phyloP scores from a whole-genome alignment of 2,329 filamentous ascomycete genomes.

The Ophiosphaerella korrae region DNA sequence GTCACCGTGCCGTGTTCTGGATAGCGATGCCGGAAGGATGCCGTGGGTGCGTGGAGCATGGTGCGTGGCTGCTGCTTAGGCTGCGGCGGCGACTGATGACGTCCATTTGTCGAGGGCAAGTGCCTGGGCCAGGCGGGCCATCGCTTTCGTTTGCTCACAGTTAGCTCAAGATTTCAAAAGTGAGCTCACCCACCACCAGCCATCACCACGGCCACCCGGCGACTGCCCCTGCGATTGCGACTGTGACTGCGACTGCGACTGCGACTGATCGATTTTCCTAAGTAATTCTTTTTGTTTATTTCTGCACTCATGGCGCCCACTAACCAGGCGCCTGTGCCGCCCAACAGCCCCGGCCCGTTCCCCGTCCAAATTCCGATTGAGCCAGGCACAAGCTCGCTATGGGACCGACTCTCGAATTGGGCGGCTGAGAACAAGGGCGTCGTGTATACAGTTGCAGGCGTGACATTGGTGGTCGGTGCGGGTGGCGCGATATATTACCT shows the following conservation, averaged over 20 bases:
- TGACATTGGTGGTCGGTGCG: conserved; percentile 87
- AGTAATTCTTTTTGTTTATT: neutral
- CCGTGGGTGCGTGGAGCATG: no score
- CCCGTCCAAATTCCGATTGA: conserved; percentile 45
- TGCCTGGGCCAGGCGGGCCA: conserved; percentile 13
- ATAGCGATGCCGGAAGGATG: neutral
- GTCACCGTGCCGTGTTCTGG: no score
- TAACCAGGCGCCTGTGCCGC: conserved; percentile 29
- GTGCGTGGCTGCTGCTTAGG: no score
- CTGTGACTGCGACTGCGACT: no score
- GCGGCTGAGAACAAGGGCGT: conserved; percentile 93
- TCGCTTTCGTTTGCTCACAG: neutral
- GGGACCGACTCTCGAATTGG: conserved; percentile 91
- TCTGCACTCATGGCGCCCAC: conserved; percentile 36
- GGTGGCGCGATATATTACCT: conserved; percentile 95
- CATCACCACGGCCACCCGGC: neutral
- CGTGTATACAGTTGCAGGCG: conserved; percentile 94
- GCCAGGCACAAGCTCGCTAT: conserved; percentile 69
- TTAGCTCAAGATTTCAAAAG: conserved; percentile 22
- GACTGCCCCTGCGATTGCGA: no score
- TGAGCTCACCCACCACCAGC: conserved; percentile 9
- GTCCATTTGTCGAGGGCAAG: conserved; percentile 4
- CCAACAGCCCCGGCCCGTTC: conserved; percentile 41
- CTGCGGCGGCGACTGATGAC: conserved; percentile 12
- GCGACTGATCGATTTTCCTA: neutral